Evolutionary conservation across 352 stramenopile genomes (phyloP).

Genomic region (Globisporangium acanthophoron): DNA sequence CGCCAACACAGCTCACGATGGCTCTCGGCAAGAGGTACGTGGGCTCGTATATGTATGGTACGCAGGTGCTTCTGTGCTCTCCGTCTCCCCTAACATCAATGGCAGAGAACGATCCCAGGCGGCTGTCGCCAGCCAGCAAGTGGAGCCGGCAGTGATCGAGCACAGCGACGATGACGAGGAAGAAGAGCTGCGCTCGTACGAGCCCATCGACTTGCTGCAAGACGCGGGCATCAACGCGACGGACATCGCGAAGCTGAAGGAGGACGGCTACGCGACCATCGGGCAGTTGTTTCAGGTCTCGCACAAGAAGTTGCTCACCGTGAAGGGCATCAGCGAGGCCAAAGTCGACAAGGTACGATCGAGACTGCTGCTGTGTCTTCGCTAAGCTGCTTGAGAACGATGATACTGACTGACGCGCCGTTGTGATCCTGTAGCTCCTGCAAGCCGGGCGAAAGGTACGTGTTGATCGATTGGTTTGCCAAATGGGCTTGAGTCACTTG

Average conservation of each 20-base stretch:
- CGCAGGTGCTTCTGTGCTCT: background rate
- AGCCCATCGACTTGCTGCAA: conserved; percentile 69
- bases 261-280: conserved; percentile 75
- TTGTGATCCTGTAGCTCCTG: conserved; percentile 31
- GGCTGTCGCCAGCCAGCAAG: conserved; percentile 16
- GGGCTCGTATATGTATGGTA: background rate
- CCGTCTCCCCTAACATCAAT: background rate
- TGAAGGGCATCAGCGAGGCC: conserved; percentile 88
- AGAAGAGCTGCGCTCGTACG: conserved; percentile 51
- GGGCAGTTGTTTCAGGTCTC: conserved; percentile 80
- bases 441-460: conserved; percentile 69
- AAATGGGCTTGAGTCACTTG: too few species aligned
- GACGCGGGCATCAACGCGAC: conserved; percentile 68
- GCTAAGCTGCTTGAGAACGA: background rate
- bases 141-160: conserved; percentile 21
- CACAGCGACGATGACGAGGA: conserved; percentile 63
- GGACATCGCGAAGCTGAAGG: conserved; percentile 77
- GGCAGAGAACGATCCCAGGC: conserved; percentile 19
- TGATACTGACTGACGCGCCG: background rate
- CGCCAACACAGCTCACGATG: conserved; percentile 1
- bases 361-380: too few species aligned
- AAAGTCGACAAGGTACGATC: conserved; percentile 75
- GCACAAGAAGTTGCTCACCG: conserved; percentile 50
- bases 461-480: background rate
- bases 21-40: conserved; percentile 9